phyloP scores from a whole-genome alignment of 352 stramenopile species.

The Phytophthora syringae region DNA sequence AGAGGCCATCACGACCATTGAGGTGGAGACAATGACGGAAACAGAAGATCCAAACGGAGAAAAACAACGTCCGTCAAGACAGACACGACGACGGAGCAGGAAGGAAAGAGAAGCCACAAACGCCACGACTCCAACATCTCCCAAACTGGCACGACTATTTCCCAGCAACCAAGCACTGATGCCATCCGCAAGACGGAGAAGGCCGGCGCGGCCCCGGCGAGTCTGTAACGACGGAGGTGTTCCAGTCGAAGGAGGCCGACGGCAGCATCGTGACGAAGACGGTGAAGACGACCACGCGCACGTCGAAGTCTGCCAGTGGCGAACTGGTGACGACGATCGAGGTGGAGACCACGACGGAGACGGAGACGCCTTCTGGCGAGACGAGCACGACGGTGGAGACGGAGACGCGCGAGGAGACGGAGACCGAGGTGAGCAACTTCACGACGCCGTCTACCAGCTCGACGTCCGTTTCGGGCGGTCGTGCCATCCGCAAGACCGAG shows the following conservation, averaged over 20 bases:
- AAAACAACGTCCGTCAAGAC: constrained; percentile 22
- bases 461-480: too few species aligned
- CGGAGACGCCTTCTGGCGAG: constrained; percentile 7
- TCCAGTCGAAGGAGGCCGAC: too few species aligned
- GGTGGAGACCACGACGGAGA: constrained; percentile 12
- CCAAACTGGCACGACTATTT: background rate
- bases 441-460: too few species aligned
- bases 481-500: too few species aligned
- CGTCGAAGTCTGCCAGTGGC: constrained; percentile 1
- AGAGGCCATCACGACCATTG: constrained; percentile 13
- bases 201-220: background rate
- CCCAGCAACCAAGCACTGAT: background rate
- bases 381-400: too few species aligned
- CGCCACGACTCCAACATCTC: background rate
- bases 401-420: too few species aligned
- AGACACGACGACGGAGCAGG: constrained; percentile 20
- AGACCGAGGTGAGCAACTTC: too few species aligned
- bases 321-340: constrained; percentile 8
- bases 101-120: constrained; percentile 12
- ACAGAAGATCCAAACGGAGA: constrained; percentile 23
- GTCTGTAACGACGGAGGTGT: too few species aligned
- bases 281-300: too few species aligned
- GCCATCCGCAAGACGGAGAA: background rate
- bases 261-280: too few species aligned
- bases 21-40: constrained; percentile 29